Conservation (phyloP, 768 basidiomycete genomes). For the Sporobolomyces phaffii region DNA sequence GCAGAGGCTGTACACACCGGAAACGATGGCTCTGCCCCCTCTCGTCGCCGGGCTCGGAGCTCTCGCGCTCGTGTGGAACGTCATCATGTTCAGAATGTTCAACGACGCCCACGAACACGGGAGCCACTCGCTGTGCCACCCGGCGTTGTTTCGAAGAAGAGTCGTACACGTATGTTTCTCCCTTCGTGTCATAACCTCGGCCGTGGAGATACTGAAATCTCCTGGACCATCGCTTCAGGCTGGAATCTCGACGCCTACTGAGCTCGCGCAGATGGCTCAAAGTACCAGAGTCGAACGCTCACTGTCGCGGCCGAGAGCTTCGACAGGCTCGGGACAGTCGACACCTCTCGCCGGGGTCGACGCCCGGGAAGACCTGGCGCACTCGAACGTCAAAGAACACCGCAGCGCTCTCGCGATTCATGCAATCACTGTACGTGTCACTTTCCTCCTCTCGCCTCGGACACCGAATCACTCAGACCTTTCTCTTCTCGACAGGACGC, state of each 20-base stretch:
- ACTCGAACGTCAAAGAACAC: background rate
- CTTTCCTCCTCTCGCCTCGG: too few species aligned
- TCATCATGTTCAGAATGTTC: conserved; percentile 9
- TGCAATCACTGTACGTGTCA: conserved; percentile 10
- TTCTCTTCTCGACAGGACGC: background rate
- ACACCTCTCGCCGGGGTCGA: too few species aligned
- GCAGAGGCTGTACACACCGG: conserved; percentile 20
- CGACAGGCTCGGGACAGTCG: too few species aligned
- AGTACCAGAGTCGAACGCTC: background rate
- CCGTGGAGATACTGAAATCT: too few species aligned
- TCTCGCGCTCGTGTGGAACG: conserved; percentile 11
- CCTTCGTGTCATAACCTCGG: too few species aligned
- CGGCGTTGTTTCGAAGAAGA: background rate
- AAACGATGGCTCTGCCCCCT: conserved; percentile 10
- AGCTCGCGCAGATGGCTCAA: too few species aligned
- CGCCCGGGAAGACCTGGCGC: background rate
- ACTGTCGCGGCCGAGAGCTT: background rate
- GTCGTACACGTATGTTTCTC: background rate
- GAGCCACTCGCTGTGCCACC: background rate
- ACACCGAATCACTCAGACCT: too few species aligned
- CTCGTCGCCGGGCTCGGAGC: conserved; percentile 1
- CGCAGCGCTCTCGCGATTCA: background rate
- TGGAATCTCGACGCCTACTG: background rate
- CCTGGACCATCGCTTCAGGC: background rate
- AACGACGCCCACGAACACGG: background rate